These are phyloP conservation scores for Aristolochia californica DNA, from an alignment of 164 flowering plant genomes.

Conservation along the genomic window DNA sequence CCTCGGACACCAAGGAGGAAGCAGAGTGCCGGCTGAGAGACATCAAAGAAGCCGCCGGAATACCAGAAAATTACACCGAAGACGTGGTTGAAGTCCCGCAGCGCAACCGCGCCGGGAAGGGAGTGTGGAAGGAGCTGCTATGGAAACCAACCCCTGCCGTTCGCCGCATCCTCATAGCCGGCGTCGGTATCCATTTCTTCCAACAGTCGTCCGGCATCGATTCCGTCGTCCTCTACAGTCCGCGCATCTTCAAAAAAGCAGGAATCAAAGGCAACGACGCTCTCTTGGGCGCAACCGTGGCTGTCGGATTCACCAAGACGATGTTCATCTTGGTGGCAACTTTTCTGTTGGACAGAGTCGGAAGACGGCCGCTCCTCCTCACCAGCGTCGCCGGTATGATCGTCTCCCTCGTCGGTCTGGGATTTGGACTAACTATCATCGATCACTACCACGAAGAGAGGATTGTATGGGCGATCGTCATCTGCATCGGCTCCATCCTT, in stretches of 20 bases:
- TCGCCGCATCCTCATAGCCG: conserved; percentile 11
- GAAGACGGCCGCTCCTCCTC: conserved; percentile 17
- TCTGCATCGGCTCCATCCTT: conserved; percentile 12
- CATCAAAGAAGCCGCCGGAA: conserved; percentile 55
- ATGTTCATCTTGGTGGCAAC: conserved; percentile 21
- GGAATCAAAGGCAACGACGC: conserved; percentile 12
- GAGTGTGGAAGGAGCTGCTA: conserved; percentile 15
- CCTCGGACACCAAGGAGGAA: conserved; percentile 42
- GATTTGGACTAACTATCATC: conserved; percentile 13
- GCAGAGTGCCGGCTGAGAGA: conserved; percentile 36
- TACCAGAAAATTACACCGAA: conserved; percentile 28
- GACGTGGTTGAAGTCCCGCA: conserved; percentile 23
- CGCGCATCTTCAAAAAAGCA: conserved; percentile 4
- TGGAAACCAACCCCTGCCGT: conserved; percentile 9
- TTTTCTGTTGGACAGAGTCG: conserved; percentile 20
- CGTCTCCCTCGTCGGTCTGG: conserved; percentile 13
- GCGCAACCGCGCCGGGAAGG: conserved; percentile 4
- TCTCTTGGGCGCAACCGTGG: conserved; percentile 25
- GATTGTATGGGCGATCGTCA: conserved; percentile 13
- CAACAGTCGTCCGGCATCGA: conserved; percentile 12
- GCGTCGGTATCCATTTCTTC: conserved; percentile 14
- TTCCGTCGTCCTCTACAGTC: conserved; percentile 13
- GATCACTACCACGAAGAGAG: conserved; percentile 7
- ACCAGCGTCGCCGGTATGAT: conserved; percentile 20
- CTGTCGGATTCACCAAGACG: conserved; percentile 25